Evolutionary conservation across 2,329 filamentous ascomycete species (phyloP).

Genomic region (Cladosporium sp.): DNA sequence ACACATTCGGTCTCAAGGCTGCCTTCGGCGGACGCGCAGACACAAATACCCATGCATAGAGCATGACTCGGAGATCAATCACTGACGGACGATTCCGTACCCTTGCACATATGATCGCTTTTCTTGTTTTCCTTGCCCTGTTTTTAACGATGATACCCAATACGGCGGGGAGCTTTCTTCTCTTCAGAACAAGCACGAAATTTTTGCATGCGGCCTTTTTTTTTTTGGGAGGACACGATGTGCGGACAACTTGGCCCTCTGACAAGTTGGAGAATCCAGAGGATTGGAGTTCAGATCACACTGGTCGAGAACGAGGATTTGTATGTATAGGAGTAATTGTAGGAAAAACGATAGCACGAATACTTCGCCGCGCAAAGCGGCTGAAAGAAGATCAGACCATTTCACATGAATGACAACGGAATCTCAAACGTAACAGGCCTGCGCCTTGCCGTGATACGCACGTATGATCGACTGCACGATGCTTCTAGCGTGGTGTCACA

Average conservation of each 20-base stretch:
- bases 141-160: constrained; percentile 12
- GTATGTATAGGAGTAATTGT: neutral
- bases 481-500: neutral
- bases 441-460: neutral
- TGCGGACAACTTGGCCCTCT: neutral
- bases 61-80: neutral
- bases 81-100: too few relatives aligned
- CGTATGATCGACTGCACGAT: constrained; percentile 1
- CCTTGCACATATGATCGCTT: neutral
- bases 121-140: neutral
- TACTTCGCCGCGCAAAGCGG: neutral
- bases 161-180: constrained; percentile 4
- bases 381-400: neutral
- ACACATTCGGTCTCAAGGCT: constrained; percentile 15
- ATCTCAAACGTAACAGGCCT: neutral
- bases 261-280: neutral
- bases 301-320: neutral
- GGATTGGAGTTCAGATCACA: neutral
- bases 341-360: neutral
- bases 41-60: neutral
- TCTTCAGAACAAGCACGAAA: neutral
- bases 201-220: neutral
- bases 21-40: constrained; percentile 11
- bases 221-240: neutral
- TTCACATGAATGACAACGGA: neutral